Percentiles rank a stretch among this genome's conserved stretches.
phyloP scores from a whole-genome alignment of 768 basidiomycete species.

The Trametes elegans region DNA sequence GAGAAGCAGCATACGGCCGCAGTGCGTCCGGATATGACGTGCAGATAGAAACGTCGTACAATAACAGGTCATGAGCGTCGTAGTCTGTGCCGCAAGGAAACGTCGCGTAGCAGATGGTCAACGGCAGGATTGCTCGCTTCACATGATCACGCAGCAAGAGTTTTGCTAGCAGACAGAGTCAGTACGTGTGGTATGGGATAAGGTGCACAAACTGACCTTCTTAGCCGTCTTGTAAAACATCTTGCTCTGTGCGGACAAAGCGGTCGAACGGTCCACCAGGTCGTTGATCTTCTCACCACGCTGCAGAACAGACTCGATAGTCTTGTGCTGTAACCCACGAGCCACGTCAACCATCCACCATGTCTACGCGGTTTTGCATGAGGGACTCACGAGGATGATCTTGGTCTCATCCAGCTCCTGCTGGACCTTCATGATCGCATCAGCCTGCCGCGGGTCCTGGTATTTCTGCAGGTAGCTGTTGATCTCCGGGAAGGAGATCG shows the following conservation, averaged over 20 bases:
- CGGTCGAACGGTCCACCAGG: conserved; percentile 90
- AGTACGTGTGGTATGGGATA: background rate
- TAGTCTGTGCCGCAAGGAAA: background rate
- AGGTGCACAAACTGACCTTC: conserved; percentile 64
- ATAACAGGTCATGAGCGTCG: background rate
- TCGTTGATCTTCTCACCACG: conserved; percentile 97
- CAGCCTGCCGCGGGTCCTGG: conserved; percentile 95
- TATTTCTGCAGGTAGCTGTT: conserved; percentile 83
- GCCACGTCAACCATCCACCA: background rate
- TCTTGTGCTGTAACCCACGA: conserved; percentile 77
- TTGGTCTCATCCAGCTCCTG: conserved; percentile 99
- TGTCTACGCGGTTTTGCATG: too few species aligned
- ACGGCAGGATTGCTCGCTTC: conserved; percentile 8
- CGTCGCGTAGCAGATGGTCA: background rate
- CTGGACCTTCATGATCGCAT: conserved; percentile 98
- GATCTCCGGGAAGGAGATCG: conserved; percentile 77
- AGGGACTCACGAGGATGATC: conserved; percentile 80
- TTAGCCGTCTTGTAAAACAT: conserved; percentile 99
- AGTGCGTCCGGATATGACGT: background rate
- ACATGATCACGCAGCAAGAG: conserved; percentile 90
- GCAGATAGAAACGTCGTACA: background rate
- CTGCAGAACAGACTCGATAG: conserved; percentile 94
- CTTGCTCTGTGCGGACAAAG: conserved; percentile 87
- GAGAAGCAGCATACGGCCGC: background rate
- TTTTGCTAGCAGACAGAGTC: conserved; percentile 68